Evolutionary conservation across 306 rosid genomes (phyloP), one percentile per base, ranked within the genome.

Genomic region (Carpinus viminea): DNA sequence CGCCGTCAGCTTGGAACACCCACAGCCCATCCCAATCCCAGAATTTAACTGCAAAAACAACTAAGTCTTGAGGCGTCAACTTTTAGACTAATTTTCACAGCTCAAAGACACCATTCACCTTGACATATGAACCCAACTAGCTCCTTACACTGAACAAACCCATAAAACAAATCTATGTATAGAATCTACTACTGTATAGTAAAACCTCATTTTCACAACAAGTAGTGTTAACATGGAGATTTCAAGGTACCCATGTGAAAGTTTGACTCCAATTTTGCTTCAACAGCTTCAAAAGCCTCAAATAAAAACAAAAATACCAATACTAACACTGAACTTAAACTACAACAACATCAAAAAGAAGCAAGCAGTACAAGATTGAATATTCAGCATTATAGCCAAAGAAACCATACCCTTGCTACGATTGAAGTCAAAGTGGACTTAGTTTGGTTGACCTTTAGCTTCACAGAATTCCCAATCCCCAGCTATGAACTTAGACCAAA

Each of bases 1-100:
- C 34, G 54, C 34, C 16, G 85, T 45, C 80, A 70, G 83, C 78
- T 85, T 95, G 20, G 98, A 95, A 81, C 90, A 85, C 69, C 75
- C 84, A 74, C 98, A 88, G 83, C 98, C 98, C 98, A 95, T 95
- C 83, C 79, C 81, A 89, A 80, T 82, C 76, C 87, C 83, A 74
- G 60, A 83, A 71, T 12, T 50, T 74, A 74, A 36, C 75, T 34
- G 62, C 54, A 66, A 78, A 75, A 68, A 74, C 81, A 43, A 75
- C 74, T 83, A 51, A 83, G 76, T 69, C 74, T 50, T 13, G 1
- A 86, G 12, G 52, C 76, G 38, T 65, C 77, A 74, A 83, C 76
- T 60, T 18, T 56, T 59, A 74, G 61, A 78, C 16, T 78, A 76
- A 12, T 76, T 53, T 41, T 66, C 72, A 74, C 61, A 47, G 57